Percentiles rank a stretch among this genome's conserved stretches.
phyloP scores from a whole-genome alignment of 2,329 filamentous ascomycete genomes.

The Pochonia chlamydosporia region DNA sequence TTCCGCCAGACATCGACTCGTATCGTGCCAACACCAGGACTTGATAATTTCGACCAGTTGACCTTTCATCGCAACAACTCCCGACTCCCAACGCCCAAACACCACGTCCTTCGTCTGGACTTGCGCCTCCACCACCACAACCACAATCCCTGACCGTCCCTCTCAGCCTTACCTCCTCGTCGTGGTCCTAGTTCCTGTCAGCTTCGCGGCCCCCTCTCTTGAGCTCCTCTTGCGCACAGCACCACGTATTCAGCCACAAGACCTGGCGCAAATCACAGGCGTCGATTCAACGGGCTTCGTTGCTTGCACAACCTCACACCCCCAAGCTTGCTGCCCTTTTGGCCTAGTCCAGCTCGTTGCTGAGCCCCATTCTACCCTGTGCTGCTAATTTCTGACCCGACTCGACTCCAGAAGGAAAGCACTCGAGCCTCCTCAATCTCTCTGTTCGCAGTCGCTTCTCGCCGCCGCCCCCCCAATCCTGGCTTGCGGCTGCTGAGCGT shows the following conservation, averaged over 20 bases:
- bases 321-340: not conserved
- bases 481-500: constrained; percentile 4
- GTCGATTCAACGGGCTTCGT: not conserved
- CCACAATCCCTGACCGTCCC: not conserved
- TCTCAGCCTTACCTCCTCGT: not conserved
- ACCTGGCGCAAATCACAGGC: not conserved
- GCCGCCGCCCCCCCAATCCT: constrained; percentile 3
- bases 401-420: not conserved
- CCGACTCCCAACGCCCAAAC: not conserved
- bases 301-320: not conserved
- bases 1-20: too few relatives aligned
- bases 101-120: not conserved
- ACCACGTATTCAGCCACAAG: not conserved
- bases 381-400: constrained; percentile 7
- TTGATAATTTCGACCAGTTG: too few relatives aligned
- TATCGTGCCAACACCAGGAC: too few relatives aligned
- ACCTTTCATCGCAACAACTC: not conserved
- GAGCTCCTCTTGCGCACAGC: not conserved
- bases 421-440: not conserved
- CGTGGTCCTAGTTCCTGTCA: not conserved
- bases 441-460: not conserved
- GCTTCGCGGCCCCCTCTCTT: not conserved
- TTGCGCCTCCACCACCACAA: constrained; percentile 3
- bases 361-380: constrained; percentile 4
- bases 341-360: constrained; percentile 6